Conservation (phyloP, 305 asterid species). For the Solanum hybrid region DNA sequence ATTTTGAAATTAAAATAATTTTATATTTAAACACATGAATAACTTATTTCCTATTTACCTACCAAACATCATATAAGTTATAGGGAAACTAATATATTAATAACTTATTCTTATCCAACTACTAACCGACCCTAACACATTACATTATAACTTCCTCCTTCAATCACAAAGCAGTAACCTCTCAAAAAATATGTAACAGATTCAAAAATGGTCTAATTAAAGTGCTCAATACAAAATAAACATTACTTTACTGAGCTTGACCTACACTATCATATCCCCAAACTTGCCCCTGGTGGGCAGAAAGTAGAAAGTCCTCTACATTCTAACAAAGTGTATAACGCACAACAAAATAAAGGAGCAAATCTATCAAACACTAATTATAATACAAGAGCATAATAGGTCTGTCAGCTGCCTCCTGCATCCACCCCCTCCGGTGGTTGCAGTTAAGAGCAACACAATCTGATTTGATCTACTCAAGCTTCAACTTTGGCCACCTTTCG, state of each 20-base stretch:
- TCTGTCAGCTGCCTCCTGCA: not conserved
- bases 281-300: not conserved
- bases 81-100: not conserved
- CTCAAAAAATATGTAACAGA: not conserved
- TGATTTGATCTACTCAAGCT: constrained; percentile 18
- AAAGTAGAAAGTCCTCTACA: not conserved
- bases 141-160: not conserved
- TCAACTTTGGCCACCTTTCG: constrained; percentile 83
- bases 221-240: not conserved
- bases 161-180: not conserved
- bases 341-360: not conserved
- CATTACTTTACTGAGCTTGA: not conserved
- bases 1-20: no score
- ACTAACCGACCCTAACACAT: not conserved
- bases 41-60: not conserved
- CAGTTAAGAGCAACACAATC: not conserved
- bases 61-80: not conserved
- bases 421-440: not conserved
- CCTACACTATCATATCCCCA: not conserved
- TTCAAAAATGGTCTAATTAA: not conserved
- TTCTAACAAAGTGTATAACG: not conserved
- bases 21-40: not conserved
- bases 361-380: not conserved
- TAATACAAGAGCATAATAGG: not conserved
- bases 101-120: not conserved